Conservation (phyloP, 768 basidiomycete genomes). For the Lentinus tigrinus region DNA sequence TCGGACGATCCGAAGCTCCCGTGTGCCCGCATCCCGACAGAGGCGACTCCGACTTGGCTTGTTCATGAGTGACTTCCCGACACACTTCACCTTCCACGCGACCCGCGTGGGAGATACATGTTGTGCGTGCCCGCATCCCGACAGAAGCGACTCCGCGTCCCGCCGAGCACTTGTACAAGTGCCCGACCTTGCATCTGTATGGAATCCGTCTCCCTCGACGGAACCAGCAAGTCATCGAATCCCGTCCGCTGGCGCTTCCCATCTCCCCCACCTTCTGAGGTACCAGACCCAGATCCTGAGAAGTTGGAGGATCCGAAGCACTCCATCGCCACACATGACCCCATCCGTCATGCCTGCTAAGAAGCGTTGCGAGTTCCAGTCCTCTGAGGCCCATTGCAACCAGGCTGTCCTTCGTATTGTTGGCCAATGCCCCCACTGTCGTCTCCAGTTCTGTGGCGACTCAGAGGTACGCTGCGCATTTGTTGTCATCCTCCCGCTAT, state of each 20-base stretch:
- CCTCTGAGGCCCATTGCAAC: slow-evolving; percentile 59
- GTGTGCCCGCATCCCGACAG: too few relatives aligned
- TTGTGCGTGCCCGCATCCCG: too few relatives aligned
- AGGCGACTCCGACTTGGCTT: too few relatives aligned
- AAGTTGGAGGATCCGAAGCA: too few relatives aligned
- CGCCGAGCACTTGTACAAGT: too few relatives aligned
- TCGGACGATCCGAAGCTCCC: too few relatives aligned
- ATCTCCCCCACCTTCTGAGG: too few relatives aligned
- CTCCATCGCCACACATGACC: slow-evolving; percentile 22
- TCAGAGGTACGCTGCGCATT: slow-evolving; percentile 50
- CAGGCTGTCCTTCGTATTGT: slow-evolving; percentile 81
- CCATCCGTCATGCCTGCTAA: slow-evolving; percentile 64
- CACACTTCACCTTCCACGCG: too few relatives aligned
- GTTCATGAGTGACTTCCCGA: too few relatives aligned
- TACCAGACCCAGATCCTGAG: too few relatives aligned
- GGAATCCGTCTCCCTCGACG: slow-evolving; percentile 27
- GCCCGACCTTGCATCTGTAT: slow-evolving; percentile 24
- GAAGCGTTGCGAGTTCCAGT: slow-evolving; percentile 80
- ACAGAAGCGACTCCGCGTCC: too few relatives aligned
- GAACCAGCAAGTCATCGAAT: slow-evolving; percentile 20
- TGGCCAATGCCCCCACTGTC: slow-evolving; percentile 82
- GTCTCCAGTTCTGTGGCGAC: slow-evolving; percentile 73
- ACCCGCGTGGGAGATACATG: too few relatives aligned
- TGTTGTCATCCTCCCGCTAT: neutral
- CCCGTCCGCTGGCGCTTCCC: slow-evolving; percentile 8